Percentiles rank a stretch among this genome's conserved stretches.
Evolutionary conservation across 2,329 filamentous ascomycete species (phyloP).

Genomic region (Oidium heveae): DNA sequence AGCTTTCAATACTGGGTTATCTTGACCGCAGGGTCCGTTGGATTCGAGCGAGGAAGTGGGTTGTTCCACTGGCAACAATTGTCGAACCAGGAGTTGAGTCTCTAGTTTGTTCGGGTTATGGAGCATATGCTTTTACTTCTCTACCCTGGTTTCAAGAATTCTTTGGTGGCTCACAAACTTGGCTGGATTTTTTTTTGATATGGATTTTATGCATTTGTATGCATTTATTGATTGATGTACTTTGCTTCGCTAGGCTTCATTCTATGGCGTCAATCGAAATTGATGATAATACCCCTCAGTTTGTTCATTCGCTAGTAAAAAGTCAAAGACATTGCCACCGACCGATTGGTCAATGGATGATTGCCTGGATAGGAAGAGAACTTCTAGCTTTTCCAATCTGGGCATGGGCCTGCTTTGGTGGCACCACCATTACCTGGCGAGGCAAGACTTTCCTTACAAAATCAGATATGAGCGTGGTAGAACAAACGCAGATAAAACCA

Average conservation of each 20-base stretch:
- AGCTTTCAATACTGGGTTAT: slow-evolving; percentile 56
- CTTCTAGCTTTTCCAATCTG: slow-evolving; percentile 67
- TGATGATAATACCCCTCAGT: slow-evolving; percentile 48
- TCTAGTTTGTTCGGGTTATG: slow-evolving; percentile 58
- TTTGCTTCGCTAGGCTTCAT: slow-evolving; percentile 49
- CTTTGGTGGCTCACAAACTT: slow-evolving; percentile 34
- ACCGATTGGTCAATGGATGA: slow-evolving; percentile 43
- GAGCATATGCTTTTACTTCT: slow-evolving; percentile 55
- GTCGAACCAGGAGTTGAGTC: slow-evolving; percentile 85
- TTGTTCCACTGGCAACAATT: slow-evolving; percentile 65
- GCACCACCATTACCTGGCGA: slow-evolving; percentile 67
- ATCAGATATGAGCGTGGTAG: slow-evolving; percentile 58
- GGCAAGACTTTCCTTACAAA: slow-evolving; percentile 61
- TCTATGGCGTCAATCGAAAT: slow-evolving; percentile 43
- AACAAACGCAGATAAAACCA: no score
- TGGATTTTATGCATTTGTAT: slow-evolving; percentile 39
- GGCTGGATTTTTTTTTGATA: slow-evolving; percentile 34
- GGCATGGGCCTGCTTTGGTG: slow-evolving; percentile 73
- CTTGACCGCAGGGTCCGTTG: slow-evolving; percentile 62
- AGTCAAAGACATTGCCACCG: slow-evolving; percentile 28
- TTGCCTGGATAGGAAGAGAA: slow-evolving; percentile 70
- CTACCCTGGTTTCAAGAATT: slow-evolving; percentile 33
- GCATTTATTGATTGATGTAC: slow-evolving; percentile 59
- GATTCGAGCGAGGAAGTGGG: slow-evolving; percentile 86
- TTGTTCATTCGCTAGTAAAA: slow-evolving; percentile 36